Conservation (phyloP, 371 early-diverging fungal species). For the Nematocida major region DNA sequence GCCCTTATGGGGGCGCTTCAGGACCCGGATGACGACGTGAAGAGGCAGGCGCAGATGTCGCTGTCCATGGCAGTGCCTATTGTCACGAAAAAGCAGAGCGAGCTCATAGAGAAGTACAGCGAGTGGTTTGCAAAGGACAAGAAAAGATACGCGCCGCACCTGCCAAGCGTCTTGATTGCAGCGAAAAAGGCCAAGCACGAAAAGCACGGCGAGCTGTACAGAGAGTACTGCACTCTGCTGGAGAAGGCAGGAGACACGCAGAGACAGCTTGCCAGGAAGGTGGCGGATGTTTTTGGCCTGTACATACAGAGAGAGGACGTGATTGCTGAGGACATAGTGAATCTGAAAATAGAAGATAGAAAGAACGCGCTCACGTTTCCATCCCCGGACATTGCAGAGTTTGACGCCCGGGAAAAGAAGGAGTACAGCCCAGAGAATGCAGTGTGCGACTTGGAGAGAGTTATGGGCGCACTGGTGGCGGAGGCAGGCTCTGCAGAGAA, state of each 20-base stretch:
- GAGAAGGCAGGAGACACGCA: background rate
- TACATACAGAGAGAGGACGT: background rate
- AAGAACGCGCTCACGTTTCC: slow-evolving; percentile 10
- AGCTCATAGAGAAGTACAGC: slow-evolving; percentile 1
- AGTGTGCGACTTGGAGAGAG: background rate
- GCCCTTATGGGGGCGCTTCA: background rate
- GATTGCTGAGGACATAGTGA: slow-evolving; percentile 12
- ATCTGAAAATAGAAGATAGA: slow-evolving; percentile 29
- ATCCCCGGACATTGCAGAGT: slow-evolving; percentile 10
- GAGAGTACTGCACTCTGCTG: slow-evolving; percentile 7
- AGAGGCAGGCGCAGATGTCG: slow-evolving; percentile 10
- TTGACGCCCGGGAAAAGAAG: background rate
- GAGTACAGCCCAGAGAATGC: background rate
- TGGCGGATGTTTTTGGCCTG: background rate
- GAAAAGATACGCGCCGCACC: background rate
- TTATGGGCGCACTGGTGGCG: background rate
- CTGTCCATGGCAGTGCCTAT: slow-evolving; percentile 6
- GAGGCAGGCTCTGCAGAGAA: background rate
- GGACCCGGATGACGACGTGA: slow-evolving; percentile 43
- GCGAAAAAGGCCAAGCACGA: slow-evolving; percentile 11
- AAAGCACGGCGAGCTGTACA: slow-evolving; percentile 3
- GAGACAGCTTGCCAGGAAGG: background rate
- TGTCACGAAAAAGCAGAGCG: background rate
- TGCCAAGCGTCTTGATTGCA: background rate
- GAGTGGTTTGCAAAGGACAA: background rate